These are phyloP conservation scores for Pulveroboletus ravenelii DNA, from an alignment of 768 basidiomycete species.

Conservation along the genomic window DNA sequence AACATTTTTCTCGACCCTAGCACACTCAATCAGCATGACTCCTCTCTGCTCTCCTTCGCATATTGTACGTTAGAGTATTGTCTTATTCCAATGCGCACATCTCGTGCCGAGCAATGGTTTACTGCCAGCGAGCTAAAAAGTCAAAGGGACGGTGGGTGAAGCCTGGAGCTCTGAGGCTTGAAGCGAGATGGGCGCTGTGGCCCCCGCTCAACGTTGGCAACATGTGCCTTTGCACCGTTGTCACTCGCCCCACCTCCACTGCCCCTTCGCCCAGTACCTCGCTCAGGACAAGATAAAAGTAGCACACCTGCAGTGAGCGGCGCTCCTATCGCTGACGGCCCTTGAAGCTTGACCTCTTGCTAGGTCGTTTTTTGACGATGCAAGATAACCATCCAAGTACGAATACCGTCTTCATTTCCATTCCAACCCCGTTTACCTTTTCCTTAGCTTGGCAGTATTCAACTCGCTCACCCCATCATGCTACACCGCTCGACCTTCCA, in stretches of 20 bases:
- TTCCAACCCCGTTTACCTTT: conserved; percentile 2
- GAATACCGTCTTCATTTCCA: neutral
- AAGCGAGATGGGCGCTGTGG: conserved; percentile 26
- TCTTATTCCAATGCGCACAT: conserved; percentile 10
- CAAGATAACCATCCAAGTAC: conserved; percentile 32
- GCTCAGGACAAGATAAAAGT: too few species aligned
- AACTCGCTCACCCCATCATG: conserved; percentile 17
- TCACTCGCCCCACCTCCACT: neutral
- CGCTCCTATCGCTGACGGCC: neutral
- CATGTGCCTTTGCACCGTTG: conserved; percentile 1
- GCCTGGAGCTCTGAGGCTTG: neutral
- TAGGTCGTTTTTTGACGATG: conserved; percentile 10
- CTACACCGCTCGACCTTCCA: conserved; percentile 16
- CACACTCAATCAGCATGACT: conserved; percentile 29
- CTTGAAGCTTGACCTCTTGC: neutral
- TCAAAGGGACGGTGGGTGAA: neutral
- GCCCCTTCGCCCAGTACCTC: too few species aligned
- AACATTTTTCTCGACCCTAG: conserved; percentile 21
- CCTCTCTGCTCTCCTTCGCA: conserved; percentile 30
- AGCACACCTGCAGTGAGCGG: neutral
- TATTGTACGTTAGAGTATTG: conserved; percentile 44
- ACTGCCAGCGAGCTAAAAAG: neutral
- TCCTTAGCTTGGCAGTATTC: conserved; percentile 17
- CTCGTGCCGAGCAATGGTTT: conserved; percentile 2
- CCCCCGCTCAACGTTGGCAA: neutral